A percentile compares a stretch with the other conserved stretches of the same genome.
Evolutionary conservation across 1,284 basidiomycete species (phyloP).

Genomic region (Boletus mariae): DNA sequence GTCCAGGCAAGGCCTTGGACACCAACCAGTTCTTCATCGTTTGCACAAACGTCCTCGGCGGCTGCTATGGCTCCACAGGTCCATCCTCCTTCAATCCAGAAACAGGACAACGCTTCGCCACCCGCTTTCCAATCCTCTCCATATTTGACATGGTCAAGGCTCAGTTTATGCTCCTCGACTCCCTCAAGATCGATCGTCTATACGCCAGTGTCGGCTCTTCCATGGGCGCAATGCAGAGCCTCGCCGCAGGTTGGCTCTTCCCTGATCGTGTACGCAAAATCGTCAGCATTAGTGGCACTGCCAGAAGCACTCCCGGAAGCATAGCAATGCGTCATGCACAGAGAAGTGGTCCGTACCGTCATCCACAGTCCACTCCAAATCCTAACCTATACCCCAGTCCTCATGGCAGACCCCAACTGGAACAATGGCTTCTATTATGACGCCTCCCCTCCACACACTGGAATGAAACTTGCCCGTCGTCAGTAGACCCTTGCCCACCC

Average conservation of each 20-base stretch:
- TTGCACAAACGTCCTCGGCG: constrained; percentile 96
- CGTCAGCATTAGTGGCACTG: constrained; percentile 92
- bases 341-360: constrained; percentile 68
- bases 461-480: constrained; percentile 98
- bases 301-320: constrained; percentile 85
- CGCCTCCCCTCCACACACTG: constrained; percentile 89
- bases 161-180: constrained; percentile 85
- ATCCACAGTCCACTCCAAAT: neutral
- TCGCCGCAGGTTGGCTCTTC: constrained; percentile 93
- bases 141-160: constrained; percentile 97
- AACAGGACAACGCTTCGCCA: constrained; percentile 77
- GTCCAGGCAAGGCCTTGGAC: constrained; percentile 91
- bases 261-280: constrained; percentile 86
- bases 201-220: constrained; percentile 92
- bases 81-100: constrained; percentile 77
- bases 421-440: constrained; percentile 99
- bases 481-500: constrained; percentile 33
- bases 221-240: constrained; percentile 98
- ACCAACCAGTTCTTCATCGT: constrained; percentile 92
- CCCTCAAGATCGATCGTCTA: constrained; percentile 79
- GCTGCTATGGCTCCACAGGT: constrained; percentile 96
- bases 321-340: constrained; percentile 97
- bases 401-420: constrained; percentile 99
- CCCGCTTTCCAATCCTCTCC: constrained; percentile 86
- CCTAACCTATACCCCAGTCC: constrained; percentile 52